phyloP scores from a whole-genome alignment of 1,139 yeast species.

The Zygosaccharomyces pseudobailii region DNA sequence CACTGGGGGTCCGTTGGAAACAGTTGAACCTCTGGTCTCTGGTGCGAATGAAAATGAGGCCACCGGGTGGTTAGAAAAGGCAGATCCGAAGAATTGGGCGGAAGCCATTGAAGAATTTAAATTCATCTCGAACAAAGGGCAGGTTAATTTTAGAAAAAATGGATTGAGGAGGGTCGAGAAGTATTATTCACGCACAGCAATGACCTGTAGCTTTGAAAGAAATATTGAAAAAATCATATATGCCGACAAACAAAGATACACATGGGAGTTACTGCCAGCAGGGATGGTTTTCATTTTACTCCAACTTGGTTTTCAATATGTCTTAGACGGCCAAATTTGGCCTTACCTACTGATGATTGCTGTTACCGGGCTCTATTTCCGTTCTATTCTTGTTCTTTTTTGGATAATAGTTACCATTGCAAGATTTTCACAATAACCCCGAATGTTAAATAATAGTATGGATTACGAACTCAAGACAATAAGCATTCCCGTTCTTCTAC shows the following conservation, averaged over 20 bases:
- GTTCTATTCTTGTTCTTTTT: slow-evolving; percentile 15
- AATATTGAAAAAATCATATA: slow-evolving; percentile 31
- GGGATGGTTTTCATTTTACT: slow-evolving; percentile 13
- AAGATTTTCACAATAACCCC: background rate
- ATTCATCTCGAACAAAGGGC: slow-evolving; percentile 34
- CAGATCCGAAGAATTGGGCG: slow-evolving; percentile 61
- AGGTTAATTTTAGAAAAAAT: slow-evolving; percentile 40
- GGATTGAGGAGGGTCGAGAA: slow-evolving; percentile 50
- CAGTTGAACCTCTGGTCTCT: slow-evolving; percentile 45
- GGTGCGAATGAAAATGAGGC: slow-evolving; percentile 43
- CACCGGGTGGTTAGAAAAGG: slow-evolving; percentile 75
- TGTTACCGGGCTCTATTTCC: slow-evolving; percentile 13
- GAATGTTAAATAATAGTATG: background rate
- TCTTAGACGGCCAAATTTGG: slow-evolving; percentile 19
- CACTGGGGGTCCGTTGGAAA: slow-evolving; percentile 91
- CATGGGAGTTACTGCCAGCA: slow-evolving; percentile 20
- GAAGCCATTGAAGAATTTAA: slow-evolving; percentile 46
- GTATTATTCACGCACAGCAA: slow-evolving; percentile 55
- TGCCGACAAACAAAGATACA: slow-evolving; percentile 15
- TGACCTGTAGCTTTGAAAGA: slow-evolving; percentile 52
- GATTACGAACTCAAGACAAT: background rate
- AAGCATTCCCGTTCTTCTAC: background rate
- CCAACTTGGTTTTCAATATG: slow-evolving; percentile 16
- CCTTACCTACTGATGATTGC: slow-evolving; percentile 19
- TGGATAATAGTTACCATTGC: background rate